Evolutionary conservation across 805 yeast genomes (phyloP).

Genomic region (Candida qinlingensis): DNA sequence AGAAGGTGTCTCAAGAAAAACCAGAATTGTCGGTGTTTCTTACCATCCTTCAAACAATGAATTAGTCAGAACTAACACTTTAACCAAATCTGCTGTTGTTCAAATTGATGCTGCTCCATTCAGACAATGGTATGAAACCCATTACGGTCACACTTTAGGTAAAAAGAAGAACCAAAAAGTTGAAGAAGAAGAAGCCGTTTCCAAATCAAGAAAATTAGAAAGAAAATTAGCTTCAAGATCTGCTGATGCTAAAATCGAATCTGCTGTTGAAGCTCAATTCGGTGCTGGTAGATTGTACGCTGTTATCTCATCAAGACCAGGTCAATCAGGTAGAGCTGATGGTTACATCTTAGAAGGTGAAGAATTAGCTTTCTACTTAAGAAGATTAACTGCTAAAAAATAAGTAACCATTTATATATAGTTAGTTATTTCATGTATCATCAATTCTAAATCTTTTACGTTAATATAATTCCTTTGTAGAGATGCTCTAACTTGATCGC

Average conservation of each 20-base stretch:
- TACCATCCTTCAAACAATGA: conserved; percentile 99
- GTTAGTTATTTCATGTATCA: conserved; percentile 21
- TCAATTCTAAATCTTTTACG: conserved; percentile 24
- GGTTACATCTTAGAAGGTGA: conserved; percentile 99
- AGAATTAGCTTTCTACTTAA: conserved; percentile 99
- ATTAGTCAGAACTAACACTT: conserved; percentile 98
- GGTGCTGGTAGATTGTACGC: conserved; percentile 99
- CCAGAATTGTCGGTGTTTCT: conserved; percentile 96
- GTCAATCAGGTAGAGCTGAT: conserved; percentile 99
- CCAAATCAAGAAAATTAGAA: conserved; percentile 74
- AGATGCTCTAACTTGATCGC: background rate
- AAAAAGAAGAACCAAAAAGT: conserved; percentile 55
- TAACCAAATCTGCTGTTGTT: conserved; percentile 97
- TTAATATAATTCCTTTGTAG: conserved; percentile 9
- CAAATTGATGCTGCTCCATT: conserved; percentile 99
- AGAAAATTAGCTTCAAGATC: conserved; percentile 94
- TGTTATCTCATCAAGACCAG: conserved; percentile 98
- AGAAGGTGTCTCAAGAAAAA: conserved; percentile 97
- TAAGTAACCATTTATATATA: conserved; percentile 36
- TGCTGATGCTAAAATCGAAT: conserved; percentile 76
- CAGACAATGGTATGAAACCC: conserved; percentile 98
- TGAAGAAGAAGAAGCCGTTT: conserved; percentile 40
- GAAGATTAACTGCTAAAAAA: conserved; percentile 99
- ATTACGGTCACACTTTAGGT: conserved; percentile 92
- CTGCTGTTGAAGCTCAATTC: conserved; percentile 93